These are phyloP conservation scores for Periconia sp. DNA, from an alignment of 2,329 filamentous ascomycete species.

Conservation along the genomic window DNA sequence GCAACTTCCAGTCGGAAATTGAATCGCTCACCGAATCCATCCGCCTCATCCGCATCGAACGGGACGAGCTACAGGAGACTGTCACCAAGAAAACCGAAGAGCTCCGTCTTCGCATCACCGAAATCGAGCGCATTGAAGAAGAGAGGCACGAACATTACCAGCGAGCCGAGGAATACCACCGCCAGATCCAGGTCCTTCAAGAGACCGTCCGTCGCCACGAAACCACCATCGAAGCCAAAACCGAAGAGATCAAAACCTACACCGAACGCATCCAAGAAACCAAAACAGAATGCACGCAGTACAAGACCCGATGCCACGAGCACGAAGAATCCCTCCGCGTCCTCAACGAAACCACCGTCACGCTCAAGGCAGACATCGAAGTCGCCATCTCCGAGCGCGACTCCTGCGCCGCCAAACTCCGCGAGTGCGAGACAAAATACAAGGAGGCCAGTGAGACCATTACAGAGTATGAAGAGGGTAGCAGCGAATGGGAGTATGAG, in stretches of 20 bases:
- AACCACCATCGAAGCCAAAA: not conserved
- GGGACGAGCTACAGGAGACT: not conserved
- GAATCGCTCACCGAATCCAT: not conserved
- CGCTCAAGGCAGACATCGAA: not conserved
- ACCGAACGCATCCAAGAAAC: slow-evolving; percentile 7
- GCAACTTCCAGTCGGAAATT: slow-evolving; percentile 3
- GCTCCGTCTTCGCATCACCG: not conserved
- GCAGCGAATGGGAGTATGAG: slow-evolving; percentile 4
- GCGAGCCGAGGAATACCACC: slow-evolving; percentile 2
- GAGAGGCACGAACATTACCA: slow-evolving; percentile 1
- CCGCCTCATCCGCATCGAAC: slow-evolving; percentile 1
- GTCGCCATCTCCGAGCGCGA: slow-evolving; percentile 2
- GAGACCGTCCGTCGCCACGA: slow-evolving; percentile 3
- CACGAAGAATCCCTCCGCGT: not conserved
- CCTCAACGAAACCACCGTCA: not conserved
- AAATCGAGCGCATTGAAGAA: slow-evolving; percentile 1
- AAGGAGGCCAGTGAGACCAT: slow-evolving; percentile 1
- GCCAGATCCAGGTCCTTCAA: slow-evolving; percentile 5
- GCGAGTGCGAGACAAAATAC: slow-evolving; percentile 7
- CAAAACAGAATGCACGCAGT: slow-evolving; percentile 3
- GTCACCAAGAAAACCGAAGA: slow-evolving; percentile 6
- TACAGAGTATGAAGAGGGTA: slow-evolving; percentile 6
- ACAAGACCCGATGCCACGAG: slow-evolving; percentile 1
- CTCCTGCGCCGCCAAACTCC: slow-evolving; percentile 1
- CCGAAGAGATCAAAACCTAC: not conserved